These are phyloP conservation scores for Tricholomella constricta DNA, from an alignment of 768 basidiomycete species.

Conservation along the genomic window DNA sequence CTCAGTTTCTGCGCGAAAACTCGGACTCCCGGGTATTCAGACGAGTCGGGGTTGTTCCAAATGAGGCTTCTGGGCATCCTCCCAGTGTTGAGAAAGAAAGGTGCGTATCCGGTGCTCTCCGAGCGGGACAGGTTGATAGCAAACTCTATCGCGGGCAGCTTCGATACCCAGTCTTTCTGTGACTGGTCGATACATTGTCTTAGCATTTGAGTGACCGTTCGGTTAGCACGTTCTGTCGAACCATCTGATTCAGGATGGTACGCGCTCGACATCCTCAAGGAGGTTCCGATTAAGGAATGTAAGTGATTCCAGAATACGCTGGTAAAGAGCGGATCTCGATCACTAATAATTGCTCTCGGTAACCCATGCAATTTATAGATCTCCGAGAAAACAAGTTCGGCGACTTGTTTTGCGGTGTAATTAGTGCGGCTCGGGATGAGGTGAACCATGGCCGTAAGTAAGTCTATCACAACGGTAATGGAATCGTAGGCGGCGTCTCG, in stretches of 20 bases:
- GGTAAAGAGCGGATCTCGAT: slow-evolving; percentile 33
- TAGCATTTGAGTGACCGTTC: slow-evolving; percentile 9
- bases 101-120: not conserved
- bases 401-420: slow-evolving; percentile 8
- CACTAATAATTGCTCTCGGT: no score
- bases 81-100: no score
- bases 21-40: slow-evolving; percentile 4
- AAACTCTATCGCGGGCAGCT: no score
- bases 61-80: slow-evolving; percentile 9
- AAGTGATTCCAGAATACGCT: slow-evolving; percentile 32
- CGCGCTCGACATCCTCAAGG: slow-evolving; percentile 14
- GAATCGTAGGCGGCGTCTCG: no score
- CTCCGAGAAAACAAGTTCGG: no score
- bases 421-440: slow-evolving; percentile 12
- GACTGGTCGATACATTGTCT: not conserved
- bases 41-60: not conserved
- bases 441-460: slow-evolving; percentile 19
- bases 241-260: no score
- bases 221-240: not conserved
- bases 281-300: not conserved
- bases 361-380: slow-evolving; percentile 14
- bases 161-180: no score
- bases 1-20: slow-evolving; percentile 1
- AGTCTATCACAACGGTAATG: no score
- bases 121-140: not conserved